Evolutionary conservation across 805 yeast species (phyloP), one percentile per base, ranked within the genome.

Genomic region (Starmerella powellii): DNA sequence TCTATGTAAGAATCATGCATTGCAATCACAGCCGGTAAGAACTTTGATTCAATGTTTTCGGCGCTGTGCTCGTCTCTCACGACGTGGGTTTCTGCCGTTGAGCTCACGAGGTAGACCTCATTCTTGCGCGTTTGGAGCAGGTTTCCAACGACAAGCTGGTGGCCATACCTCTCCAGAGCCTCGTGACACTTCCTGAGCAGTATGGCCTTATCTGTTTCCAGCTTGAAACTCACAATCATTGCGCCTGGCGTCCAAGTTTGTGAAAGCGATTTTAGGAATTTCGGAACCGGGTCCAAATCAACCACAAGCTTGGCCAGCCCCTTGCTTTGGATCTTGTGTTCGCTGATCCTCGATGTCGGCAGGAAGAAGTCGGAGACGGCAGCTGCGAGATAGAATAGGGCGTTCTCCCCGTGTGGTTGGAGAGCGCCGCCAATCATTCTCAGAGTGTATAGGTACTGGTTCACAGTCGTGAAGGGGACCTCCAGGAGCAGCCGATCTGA

Each of bases 311-410:
- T 84, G 6, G 74, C 73, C 15, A 65, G 63, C 24, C 68, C 73
- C 45, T 76, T 78, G 4, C 93, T 79, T 62, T 91, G 98, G 48
- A 91, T 91, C 63, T 91, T 91, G 63, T 91, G 99, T 54, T 85
- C 86, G 2, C 96, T 94, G 54, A 86, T 67, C 50, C 83, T 71
- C 1, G 87, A 77, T 33, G 73, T 73, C 1, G 98, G 98, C 32
- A 91, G 69, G 63, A 87, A 91, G 62, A 91, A 91, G 59, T 91
- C 99, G 6, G 95, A 83, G 0, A 91, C 99, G 0, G 98, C 98
- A 8, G 98, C 97, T 0, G 98, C 98, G 40, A 91, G 67, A 58
- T 80, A 91, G 58, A 88, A 84, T 31, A 91, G 0, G 86, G 83
- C 41, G 64, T 65, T 4, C 70, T 41, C 32, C 41, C 51, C 34